Evolutionary conservation across 2,329 filamentous ascomycete species (phyloP).

Genomic region (Ceratocystis papillata): DNA sequence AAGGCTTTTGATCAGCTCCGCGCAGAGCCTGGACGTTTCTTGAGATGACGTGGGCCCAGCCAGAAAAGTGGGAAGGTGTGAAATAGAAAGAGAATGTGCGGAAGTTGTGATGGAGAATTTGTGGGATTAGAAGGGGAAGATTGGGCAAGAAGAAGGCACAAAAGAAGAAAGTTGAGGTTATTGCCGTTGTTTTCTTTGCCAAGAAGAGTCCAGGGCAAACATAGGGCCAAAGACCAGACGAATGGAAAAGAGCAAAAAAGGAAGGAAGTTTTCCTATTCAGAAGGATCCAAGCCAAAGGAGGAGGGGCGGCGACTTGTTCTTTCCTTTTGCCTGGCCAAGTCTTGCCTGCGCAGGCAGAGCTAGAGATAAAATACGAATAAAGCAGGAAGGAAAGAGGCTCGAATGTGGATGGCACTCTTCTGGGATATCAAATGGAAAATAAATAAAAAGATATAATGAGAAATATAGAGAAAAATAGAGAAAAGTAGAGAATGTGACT

Average conservation of each 20-base stretch:
- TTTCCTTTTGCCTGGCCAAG: background rate
- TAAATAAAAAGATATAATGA: background rate
- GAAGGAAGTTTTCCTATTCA: background rate
- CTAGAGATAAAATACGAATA: background rate
- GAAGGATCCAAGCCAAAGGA: background rate
- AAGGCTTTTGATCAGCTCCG: background rate
- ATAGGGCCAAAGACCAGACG: background rate
- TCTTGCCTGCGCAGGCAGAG: background rate
- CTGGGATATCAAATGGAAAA: background rate
- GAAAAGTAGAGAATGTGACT: too few relatives aligned
- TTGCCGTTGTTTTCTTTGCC: too few relatives aligned
- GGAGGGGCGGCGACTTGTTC: background rate
- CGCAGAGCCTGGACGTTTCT: background rate
- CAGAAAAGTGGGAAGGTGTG: background rate
- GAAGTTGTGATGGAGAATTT: too few relatives aligned
- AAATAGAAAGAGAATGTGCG: background rate
- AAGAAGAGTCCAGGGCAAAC: background rate
- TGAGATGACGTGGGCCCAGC: background rate
- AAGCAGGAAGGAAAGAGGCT: background rate
- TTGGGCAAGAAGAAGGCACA: background rate
- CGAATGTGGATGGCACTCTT: background rate
- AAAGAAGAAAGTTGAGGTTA: background rate
- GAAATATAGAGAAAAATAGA: background rate
- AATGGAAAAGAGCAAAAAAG: background rate
- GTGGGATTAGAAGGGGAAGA: too few relatives aligned